phyloP scores from a whole-genome alignment of 768 basidiomycete species.

The Sporobolomyces phaffii region DNA sequence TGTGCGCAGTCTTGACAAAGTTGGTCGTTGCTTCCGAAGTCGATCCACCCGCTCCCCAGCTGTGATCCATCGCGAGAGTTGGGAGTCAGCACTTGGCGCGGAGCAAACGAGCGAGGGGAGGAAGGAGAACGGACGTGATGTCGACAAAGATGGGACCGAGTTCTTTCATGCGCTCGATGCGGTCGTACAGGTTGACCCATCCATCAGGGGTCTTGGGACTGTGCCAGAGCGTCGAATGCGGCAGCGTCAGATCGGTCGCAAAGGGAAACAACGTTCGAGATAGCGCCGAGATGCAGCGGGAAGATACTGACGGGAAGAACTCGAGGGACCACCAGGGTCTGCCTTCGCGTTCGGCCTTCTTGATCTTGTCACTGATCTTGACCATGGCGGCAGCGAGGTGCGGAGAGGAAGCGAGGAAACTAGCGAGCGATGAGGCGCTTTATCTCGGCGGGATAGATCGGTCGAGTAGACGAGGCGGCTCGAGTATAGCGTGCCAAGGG shows the following conservation, averaged over 20 bases:
- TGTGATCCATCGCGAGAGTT: slow-evolving; percentile 50
- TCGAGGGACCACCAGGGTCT: slow-evolving; percentile 98
- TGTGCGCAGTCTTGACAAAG: slow-evolving; percentile 68
- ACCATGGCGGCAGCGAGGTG: slow-evolving; percentile 6
- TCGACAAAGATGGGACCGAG: slow-evolving; percentile 97
- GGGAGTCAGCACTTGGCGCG: not conserved
- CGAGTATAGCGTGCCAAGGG: too few species aligned
- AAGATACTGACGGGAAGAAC: slow-evolving; percentile 88
- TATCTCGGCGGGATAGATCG: too few species aligned
- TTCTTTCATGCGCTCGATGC: slow-evolving; percentile 94
- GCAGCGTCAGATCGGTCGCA: not conserved
- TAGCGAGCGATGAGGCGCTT: too few species aligned
- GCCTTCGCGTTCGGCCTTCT: slow-evolving; percentile 73
- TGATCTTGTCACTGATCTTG: slow-evolving; percentile 84
- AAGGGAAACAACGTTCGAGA: not conserved
- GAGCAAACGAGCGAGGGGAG: not conserved
- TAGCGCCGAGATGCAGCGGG: slow-evolving; percentile 40
- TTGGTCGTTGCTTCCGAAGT: slow-evolving; percentile 84
- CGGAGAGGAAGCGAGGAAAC: not conserved
- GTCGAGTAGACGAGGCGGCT: too few species aligned
- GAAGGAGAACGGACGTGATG: slow-evolving; percentile 70
- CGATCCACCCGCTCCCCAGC: slow-evolving; percentile 95
- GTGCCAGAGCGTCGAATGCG: not conserved
- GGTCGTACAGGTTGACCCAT: slow-evolving; percentile 90
- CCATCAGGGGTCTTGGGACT: slow-evolving; percentile 53